A percentile compares a stretch with the other conserved stretches of the same genome.
Evolutionary conservation across 331 rosid genomes (phyloP).

Genomic region (Malus hybrid): DNA sequence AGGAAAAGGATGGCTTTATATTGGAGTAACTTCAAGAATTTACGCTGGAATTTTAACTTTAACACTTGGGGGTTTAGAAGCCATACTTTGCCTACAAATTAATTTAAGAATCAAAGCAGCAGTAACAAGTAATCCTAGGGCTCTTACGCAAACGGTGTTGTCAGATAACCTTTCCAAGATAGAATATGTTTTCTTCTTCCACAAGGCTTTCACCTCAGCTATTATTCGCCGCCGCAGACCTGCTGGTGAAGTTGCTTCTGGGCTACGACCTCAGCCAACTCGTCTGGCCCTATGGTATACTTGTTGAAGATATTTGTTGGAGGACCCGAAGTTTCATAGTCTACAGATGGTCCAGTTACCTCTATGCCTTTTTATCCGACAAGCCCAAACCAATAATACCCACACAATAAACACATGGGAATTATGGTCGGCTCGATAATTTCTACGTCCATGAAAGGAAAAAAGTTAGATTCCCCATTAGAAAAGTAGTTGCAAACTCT

Average conservation of each 20-base stretch:
- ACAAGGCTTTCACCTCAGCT: too few species aligned
- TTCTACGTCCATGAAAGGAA: too few species aligned
- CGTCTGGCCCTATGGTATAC: too few species aligned
- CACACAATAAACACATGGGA: not conserved
- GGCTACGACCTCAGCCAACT: too few species aligned
- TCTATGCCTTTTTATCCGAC: not conserved
- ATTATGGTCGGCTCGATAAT: not conserved
- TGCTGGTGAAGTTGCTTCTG: too few species aligned
- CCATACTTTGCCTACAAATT: slow-evolving; percentile 17
- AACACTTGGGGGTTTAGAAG: not conserved
- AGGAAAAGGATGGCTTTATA: slow-evolving; percentile 10
- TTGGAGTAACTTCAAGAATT: not conserved
- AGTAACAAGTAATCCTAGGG: not conserved
- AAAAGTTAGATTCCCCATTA: too few species aligned
- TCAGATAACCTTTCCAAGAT: too few species aligned
- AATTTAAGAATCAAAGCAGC: slow-evolving; percentile 4
- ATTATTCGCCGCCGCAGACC: too few species aligned
- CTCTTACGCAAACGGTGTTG: too few species aligned
- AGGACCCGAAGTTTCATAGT: not conserved
- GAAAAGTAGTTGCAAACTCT: too few species aligned
- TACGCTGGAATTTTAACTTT: not conserved
- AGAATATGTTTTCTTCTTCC: too few species aligned
- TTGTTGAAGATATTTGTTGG: too few species aligned
- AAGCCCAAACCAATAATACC: not conserved
- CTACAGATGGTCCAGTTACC: not conserved